Evolutionary conservation across 805 yeast species (phyloP), one percentile per base, ranked within the genome.

Genomic region (Saccharomyces kudriavzevii): DNA sequence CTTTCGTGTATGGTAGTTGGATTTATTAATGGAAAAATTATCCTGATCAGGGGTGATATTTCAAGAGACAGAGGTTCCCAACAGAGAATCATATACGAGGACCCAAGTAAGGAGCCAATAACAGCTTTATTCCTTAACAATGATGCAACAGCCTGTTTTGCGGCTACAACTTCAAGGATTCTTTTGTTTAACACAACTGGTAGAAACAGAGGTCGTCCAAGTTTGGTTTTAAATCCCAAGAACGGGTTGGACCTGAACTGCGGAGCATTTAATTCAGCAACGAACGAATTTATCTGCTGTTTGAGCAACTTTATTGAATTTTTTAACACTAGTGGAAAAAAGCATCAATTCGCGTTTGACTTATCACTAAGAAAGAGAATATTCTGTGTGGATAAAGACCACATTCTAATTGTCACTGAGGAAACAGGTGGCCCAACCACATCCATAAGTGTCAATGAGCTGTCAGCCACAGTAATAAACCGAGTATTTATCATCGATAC

Each of bases 21-120:
- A 9, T 69, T 60, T 40, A 59, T 58, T 6, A 64, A 90, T 67
- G 99, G 99, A 2, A 77, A 82, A 22, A 89, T 91, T 2, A 73
- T 91, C 1, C 71, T 91, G 5, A 80, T 91, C 0, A 73, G 98
- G 57, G 99, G 99, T 8, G 98, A 94, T 67, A 68, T 94, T 30
- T 59, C 89, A 5, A 81, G 90, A 60, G 99, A 94, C 64, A 74
- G 96, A 54, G 98, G 98, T 0, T 83, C 96, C 9, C 80, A 94
- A 58, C 98, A 92, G 63, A 74, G 97, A 28, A 67, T 85, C 0
- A 83, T 91, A 0, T 88, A 83, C 64, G 88, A 85, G 54, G 80
- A 84, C 50, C 47, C 59, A 4, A 69, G 70, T 14, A 71, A 76
- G 2, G 94, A 89, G 49, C 96, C 97, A 1, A 78, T 94, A 20